A percentile compares a stretch with the other conserved stretches of the same genome.
phyloP scores from a whole-genome alignment of 345 rosid species.

The Hibiscus trionum region DNA sequence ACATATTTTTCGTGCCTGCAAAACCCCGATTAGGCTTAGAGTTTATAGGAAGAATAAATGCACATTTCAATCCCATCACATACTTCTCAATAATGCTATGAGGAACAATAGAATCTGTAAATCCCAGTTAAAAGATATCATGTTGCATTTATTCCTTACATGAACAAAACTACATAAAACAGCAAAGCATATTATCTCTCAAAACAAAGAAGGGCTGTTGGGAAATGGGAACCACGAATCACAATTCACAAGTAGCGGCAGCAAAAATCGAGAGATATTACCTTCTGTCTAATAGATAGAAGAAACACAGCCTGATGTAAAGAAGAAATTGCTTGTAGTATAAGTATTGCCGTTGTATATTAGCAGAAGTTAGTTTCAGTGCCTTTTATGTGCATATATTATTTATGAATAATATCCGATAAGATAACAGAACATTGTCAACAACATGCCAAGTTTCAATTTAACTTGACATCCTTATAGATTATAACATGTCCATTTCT shows the following conservation, averaged over 20 bases:
- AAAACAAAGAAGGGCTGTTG: not conserved
- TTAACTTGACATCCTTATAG: too few relatives aligned
- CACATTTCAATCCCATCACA: not conserved
- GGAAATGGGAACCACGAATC: not conserved
- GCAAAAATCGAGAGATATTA: not conserved
- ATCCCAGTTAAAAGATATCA: not conserved
- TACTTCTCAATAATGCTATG: not conserved
- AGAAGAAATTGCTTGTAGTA: not conserved
- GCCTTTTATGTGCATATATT: not conserved
- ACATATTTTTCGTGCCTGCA: constrained; percentile 66
- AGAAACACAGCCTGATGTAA: not conserved
- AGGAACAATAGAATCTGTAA: not conserved
- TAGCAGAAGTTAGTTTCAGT: not conserved
- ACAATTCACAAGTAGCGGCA: too few relatives aligned
- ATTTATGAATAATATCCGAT: not conserved
- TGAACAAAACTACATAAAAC: not conserved
- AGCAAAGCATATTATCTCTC: not conserved
- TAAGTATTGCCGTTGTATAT: not conserved
- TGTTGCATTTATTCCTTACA: not conserved
- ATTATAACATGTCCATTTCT: not conserved
- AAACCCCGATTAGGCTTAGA: not conserved
- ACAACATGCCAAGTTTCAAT: not conserved
- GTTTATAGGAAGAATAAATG: not conserved
- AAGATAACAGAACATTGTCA: not conserved
- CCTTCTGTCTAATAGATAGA: not conserved